Conservation (phyloP, 441 rosid species). For the Lepidium campestre region DNA sequence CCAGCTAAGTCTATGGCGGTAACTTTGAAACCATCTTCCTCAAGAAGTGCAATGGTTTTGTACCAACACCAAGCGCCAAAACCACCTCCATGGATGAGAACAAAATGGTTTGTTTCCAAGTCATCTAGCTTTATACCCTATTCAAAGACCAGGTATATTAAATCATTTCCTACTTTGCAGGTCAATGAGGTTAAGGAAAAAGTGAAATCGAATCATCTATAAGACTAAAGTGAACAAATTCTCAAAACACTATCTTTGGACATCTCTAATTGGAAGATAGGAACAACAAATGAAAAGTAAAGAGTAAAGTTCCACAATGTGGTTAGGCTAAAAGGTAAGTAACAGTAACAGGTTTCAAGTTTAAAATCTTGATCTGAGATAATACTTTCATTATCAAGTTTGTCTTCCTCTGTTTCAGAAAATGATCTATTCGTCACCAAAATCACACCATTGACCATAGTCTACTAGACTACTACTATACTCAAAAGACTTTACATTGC, state of each 20-base stretch:
- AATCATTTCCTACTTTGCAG: not conserved
- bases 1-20: conserved; percentile 88
- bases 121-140: conserved; percentile 70
- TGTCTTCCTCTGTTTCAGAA: not conserved
- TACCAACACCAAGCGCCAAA: conserved; percentile 99
- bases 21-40: conserved; percentile 79
- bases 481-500: not conserved
- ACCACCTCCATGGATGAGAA: conserved; percentile 94
- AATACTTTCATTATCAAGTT: not conserved
- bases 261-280: not conserved
- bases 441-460: not conserved
- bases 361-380: not conserved
- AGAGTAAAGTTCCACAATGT: not conserved
- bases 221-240: not conserved
- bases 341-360: not conserved
- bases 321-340: not conserved
- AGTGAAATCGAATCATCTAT: not conserved
- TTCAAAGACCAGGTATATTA: not conserved
- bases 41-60: conserved; percentile 84
- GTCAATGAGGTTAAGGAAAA: not conserved
- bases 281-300: not conserved
- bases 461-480: not conserved
- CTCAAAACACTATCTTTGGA: not conserved
- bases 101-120: conserved; percentile 74
- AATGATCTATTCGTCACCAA: not conserved